Base-by-base conservation (phyloP, 2,329 filamentous ascomycete genomes). In the Xylaria polymorpha region DNA sequence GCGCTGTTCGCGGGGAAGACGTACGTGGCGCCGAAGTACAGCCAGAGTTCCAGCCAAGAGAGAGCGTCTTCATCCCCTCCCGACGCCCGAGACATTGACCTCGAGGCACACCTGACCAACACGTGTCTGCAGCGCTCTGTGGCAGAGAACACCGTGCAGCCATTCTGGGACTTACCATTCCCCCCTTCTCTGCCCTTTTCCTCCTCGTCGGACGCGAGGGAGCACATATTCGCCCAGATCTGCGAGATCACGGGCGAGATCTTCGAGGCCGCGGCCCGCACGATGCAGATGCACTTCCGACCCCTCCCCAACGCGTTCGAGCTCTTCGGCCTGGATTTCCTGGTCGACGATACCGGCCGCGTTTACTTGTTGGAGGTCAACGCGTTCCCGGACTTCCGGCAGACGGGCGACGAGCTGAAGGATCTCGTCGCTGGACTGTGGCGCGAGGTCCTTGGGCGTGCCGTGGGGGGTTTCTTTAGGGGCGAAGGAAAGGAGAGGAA, bases 371-470 rank as follows among this genome's bases (percentile, higher is more conserved):
- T 99, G 66, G 96, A 99, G 83, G 88, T 97, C 39, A 99, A 99
- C 83, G 93, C 95, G 0, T 99, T 97, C 81, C 96, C 96, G 10
- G 96, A 99, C 82, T 98, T 98, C 78, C 90, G 88, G 77, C 95
- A 98, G 87, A 97, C 94, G 18, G 96, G 96, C 0, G 86, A 86
- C 8, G 91, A 92, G 66, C 81, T 97, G 72, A 88, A 86, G 77
- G 87, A 83, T 0, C 80, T 98, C 48, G 91, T 99, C 29, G 87
- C 84, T 22, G 91, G 90, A 8, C 85, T 99, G 73, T 96, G 97
- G 85, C 86, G 88, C 75, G 92, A 88, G 12, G 91, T 93, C 25
- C 85, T 97, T 50, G 85, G 88, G 65, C 82, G 86, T 72, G 92
- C 85, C 1, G 87, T 97, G 1, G 83, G 80, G 80, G 80, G 86